Percentiles rank a stretch among this genome's conserved stretches.
Evolutionary conservation across 2,329 filamentous ascomycete genomes (phyloP).

Genomic region (Incumbomyces delicatus): DNA sequence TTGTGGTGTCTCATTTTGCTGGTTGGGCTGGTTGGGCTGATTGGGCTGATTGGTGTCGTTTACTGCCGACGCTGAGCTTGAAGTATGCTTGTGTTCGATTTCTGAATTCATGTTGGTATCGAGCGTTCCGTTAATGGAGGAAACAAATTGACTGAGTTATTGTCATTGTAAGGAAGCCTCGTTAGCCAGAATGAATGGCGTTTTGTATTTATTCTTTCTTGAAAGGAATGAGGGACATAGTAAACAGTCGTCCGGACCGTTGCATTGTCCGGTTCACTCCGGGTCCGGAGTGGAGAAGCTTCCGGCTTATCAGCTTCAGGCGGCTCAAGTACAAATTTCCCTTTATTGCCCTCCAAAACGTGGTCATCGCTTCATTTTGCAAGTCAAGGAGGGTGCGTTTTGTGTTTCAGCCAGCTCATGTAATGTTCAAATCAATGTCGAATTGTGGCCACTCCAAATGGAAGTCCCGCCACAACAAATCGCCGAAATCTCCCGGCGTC

Average conservation of each 20-base stretch:
- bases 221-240: too few relatives aligned
- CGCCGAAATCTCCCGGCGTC: constrained; percentile 7
- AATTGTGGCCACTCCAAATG: constrained; percentile 7
- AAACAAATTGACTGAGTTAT: too few relatives aligned
- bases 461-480: constrained; percentile 12
- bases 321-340: neutral
- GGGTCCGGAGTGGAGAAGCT: too few relatives aligned
- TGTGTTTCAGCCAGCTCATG: constrained; percentile 8
- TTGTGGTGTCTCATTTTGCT: neutral
- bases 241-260: neutral
- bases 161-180: too few relatives aligned
- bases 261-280: neutral
- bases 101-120: too few relatives aligned
- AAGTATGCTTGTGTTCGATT: neutral
- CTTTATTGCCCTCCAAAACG: neutral
- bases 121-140: too few relatives aligned
- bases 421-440: neutral
- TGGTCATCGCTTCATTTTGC: neutral
- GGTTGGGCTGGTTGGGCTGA: neutral
- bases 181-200: too few relatives aligned
- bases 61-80: neutral
- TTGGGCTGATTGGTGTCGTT: neutral
- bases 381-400: too few relatives aligned
- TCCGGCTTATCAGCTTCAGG: too few relatives aligned
- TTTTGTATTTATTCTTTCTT: too few relatives aligned